Conservation (phyloP, 345 rosid species). For the Lenwebbia sp. region DNA sequence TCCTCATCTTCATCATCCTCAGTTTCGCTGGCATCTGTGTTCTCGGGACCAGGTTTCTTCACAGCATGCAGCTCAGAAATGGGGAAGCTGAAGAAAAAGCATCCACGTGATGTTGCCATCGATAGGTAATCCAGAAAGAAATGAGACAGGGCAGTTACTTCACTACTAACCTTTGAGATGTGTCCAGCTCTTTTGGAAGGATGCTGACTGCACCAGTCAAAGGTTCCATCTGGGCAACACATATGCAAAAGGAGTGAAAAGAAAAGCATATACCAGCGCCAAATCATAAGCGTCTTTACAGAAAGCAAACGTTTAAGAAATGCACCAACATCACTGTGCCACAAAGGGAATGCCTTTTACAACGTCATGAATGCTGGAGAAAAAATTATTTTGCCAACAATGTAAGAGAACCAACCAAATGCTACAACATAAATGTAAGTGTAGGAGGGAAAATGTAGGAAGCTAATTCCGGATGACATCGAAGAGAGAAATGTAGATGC, state of each 20-base stretch:
- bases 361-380: not conserved
- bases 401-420: not conserved
- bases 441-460: not conserved
- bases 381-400: not conserved
- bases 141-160: not conserved
- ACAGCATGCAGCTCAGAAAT: slow-evolving; percentile 16
- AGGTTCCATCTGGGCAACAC: slow-evolving; percentile 19
- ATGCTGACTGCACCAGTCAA: slow-evolving; percentile 11
- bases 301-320: not conserved
- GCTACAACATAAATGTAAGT: not conserved
- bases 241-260: slow-evolving; percentile 1
- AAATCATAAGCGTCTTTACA: not conserved
- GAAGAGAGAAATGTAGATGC: not conserved
- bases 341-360: not conserved
- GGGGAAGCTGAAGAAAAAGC: slow-evolving; percentile 29
- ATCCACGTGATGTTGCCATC: not conserved
- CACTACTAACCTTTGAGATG: slow-evolving; percentile 19
- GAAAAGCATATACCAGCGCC: not conserved
- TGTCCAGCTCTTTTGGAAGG: slow-evolving; percentile 10
- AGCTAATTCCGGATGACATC: not conserved
- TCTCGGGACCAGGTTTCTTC: slow-evolving; percentile 31
- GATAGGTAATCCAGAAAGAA: not conserved
- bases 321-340: not conserved
- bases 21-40: slow-evolving; percentile 34
- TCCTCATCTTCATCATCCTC: slow-evolving; percentile 43